Evolutionary conservation across 495 filamentous ascomycete genomes (phyloP).

Genomic region (Poronia punctata): DNA sequence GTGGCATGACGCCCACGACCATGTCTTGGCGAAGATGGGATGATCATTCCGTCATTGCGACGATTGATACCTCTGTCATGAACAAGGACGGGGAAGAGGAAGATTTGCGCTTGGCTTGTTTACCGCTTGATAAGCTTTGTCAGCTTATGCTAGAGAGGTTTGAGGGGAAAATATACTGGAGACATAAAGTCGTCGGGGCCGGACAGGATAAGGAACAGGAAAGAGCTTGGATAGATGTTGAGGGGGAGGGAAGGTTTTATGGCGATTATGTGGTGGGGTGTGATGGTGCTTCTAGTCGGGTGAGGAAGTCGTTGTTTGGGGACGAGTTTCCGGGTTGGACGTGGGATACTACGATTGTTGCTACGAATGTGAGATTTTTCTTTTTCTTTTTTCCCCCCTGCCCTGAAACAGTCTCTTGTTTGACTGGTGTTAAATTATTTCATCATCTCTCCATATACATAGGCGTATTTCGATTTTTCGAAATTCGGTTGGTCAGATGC

Average conservation of each 20-base stretch:
- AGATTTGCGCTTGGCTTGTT: conserved; percentile 32
- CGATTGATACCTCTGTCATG: conserved; percentile 23
- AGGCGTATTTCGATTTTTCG: conserved; percentile 51
- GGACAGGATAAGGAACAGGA: conserved; percentile 41
- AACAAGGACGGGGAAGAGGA: conserved; percentile 25
- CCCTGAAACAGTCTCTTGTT: no score
- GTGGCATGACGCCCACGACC: conserved; percentile 42
- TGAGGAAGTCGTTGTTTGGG: conserved; percentile 50
- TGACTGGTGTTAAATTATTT: no score
- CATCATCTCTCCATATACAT: no score
- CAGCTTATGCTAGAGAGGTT: conserved; percentile 43
- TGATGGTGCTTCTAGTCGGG: conserved; percentile 51
- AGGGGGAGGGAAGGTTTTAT: conserved; percentile 32
- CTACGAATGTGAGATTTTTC: conserved; percentile 54
- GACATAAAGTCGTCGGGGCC: conserved; percentile 42
- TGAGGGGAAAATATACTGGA: conserved; percentile 37
- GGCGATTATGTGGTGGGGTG: conserved; percentile 54
- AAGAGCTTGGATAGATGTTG: conserved; percentile 47
- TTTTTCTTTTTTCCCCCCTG: neutral
- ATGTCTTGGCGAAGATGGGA: conserved; percentile 47
- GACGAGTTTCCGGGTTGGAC: conserved; percentile 55
- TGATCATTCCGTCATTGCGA: conserved; percentile 26
- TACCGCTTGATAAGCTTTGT: conserved; percentile 30
- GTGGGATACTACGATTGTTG: conserved; percentile 51
- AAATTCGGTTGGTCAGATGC: conserved; percentile 49